A percentile compares a stretch with the other conserved stretches of the same genome.
phyloP scores from a whole-genome alignment of 257 asterid genomes.

The Solanum paucissectum region DNA sequence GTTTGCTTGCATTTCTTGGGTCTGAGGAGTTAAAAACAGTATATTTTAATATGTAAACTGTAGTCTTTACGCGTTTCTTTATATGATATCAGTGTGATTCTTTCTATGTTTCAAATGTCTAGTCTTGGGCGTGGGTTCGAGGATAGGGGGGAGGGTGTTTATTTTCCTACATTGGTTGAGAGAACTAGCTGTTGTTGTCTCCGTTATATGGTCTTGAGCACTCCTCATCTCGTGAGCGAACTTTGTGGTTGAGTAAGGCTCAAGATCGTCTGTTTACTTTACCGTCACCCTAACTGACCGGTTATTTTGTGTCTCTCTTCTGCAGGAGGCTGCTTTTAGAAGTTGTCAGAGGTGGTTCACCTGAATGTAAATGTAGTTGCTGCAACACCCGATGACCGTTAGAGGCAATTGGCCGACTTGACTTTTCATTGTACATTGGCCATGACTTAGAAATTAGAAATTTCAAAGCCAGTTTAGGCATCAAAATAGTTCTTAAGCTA shows the following conservation, averaged over 20 bases:
- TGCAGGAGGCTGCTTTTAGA: conserved; percentile 15
- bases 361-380: conserved; percentile 24
- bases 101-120: neutral
- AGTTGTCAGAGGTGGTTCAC: conserved; percentile 8
- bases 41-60: neutral
- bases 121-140: neutral
- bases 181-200: neutral
- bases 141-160: neutral
- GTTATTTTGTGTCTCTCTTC: neutral
- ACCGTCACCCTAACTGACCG: neutral
- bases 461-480: neutral
- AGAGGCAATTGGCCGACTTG: conserved; percentile 4
- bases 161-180: neutral
- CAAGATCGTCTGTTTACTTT: neutral
- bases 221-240: neutral
- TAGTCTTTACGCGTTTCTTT: neutral
- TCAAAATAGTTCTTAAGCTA: neutral
- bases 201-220: neutral
- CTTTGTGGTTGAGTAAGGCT: neutral
- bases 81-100: neutral
- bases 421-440: conserved; percentile 7
- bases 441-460: conserved; percentile 11
- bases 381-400: conserved; percentile 14
- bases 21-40: neutral
- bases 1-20: neutral